A percentile compares a stretch with the other conserved stretches of the same genome.
phyloP scores from a whole-genome alignment of 2,329 filamentous ascomycete genomes.

The Apiospora kogelbergensis region DNA sequence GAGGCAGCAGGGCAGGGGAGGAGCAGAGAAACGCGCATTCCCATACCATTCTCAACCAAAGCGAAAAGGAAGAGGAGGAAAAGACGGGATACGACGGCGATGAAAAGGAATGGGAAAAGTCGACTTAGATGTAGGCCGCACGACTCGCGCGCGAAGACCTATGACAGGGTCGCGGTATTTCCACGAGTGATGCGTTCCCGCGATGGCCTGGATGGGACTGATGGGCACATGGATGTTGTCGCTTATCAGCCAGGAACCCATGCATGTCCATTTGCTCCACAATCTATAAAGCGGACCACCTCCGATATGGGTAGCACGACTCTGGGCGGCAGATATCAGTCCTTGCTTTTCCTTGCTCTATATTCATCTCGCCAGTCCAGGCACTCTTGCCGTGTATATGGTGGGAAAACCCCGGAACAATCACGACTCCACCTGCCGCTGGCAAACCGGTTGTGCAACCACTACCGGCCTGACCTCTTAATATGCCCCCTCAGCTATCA shows the following conservation, averaged over 20 bases:
- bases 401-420: not conserved
- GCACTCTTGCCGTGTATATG: not conserved
- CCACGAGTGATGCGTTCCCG: not conserved
- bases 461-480: not conserved
- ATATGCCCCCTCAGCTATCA: not conserved
- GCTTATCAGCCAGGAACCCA: not conserved
- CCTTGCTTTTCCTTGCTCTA: not conserved
- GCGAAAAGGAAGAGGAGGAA: not conserved
- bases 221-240: not conserved
- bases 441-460: not conserved
- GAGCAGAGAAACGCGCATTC: too few relatives aligned
- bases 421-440: not conserved
- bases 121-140: not conserved
- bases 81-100: not conserved
- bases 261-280: not conserved
- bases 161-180: too few relatives aligned
- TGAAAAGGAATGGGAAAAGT: not conserved
- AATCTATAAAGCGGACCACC: not conserved
- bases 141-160: not conserved
- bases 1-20: not conserved
- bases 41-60: too few relatives aligned
- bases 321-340: not conserved
- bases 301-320: not conserved
- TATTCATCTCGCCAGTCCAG: not conserved
- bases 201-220: not conserved